These are phyloP conservation scores for Colletotrichum graminicola DNA, from an alignment of 2,329 filamentous ascomycete species.

Conservation along the genomic window DNA sequence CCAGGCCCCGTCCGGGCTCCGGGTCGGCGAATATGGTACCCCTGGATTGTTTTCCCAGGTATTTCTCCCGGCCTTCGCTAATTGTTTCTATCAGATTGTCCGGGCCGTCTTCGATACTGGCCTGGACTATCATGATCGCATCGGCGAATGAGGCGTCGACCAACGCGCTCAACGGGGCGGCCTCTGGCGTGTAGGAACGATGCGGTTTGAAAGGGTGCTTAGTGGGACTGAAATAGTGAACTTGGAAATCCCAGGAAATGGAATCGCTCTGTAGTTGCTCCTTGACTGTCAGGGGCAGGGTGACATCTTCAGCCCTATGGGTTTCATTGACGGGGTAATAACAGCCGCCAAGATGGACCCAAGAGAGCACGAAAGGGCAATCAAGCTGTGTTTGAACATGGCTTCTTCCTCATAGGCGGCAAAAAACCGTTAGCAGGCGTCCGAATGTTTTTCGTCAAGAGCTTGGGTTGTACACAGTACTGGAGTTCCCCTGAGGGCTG, in stretches of 20 bases:
- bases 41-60: neutral
- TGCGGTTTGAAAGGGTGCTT: slow-evolving; percentile 12
- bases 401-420: neutral
- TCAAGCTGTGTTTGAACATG: neutral
- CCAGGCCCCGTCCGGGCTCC: neutral
- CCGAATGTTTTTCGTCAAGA: neutral
- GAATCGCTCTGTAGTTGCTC: neutral
- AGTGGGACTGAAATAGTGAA: slow-evolving; percentile 14
- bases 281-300: neutral
- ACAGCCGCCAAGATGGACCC: neutral
- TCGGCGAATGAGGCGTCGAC: neutral
- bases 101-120: slow-evolving; percentile 18
- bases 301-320: neutral
- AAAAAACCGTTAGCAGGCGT: neutral
- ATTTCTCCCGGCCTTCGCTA: neutral
- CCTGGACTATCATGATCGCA: slow-evolving; percentile 11
- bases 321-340: neutral
- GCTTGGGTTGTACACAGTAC: neutral
- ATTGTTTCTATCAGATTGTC: neutral
- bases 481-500: neutral
- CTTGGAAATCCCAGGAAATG: neutral
- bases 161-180: neutral
- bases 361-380: neutral
- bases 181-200: slow-evolving; percentile 23
- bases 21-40: neutral